Evolutionary conservation across 1,284 basidiomycete genomes (phyloP), one percentile per base, ranked within the genome.

Genomic region (Irpex sp.): DNA sequence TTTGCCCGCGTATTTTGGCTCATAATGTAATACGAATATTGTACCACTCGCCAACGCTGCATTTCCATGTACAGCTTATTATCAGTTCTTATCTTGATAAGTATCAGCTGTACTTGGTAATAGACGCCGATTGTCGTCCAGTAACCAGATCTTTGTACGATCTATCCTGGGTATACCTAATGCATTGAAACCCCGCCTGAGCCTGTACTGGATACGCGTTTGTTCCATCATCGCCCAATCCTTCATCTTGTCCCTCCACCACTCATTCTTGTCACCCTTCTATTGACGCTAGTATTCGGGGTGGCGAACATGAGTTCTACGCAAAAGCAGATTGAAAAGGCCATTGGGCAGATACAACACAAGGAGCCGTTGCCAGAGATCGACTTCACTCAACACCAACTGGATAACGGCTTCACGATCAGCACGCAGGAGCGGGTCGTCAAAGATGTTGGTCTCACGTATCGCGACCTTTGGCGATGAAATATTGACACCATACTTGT

Each of bases 371-470:
- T 86, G 13, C 86, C 86, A 47, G 84, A 88, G 62, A 86, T 94
- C 74, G 94, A 97, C 81, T 96, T 92, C 71, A 95, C 95, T 13
- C 89, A 89, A 71, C 93, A 97, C 76, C 83, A 87, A 67, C 87
- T 96, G 66, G 94, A 97, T 65, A 93, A 95, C 78, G 94, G 94
- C 53, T 89, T 85, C 68, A 82, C 86, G 61, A 91, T 96, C 68
- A 93, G 87, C 77, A 94, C 92, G 15, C 90, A 92, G 75, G 92
- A 94, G 75, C 84, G 92, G 65, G 89, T 93, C 50, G 83, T 94
- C 71, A 94, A 94, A 76, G 92, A 93, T 78, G 90, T 92, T 66
- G 43, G 33, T 35, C 37, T 50, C 43, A 11, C 37, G 33, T 17
- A 31, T 43, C 8, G 8, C 21, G 36, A 15, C 31, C 47, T 60